Evolutionary conservation across 768 basidiomycete genomes (phyloP), one percentile per base, ranked within the genome.

Genomic region (Suillus hirtellus): DNA sequence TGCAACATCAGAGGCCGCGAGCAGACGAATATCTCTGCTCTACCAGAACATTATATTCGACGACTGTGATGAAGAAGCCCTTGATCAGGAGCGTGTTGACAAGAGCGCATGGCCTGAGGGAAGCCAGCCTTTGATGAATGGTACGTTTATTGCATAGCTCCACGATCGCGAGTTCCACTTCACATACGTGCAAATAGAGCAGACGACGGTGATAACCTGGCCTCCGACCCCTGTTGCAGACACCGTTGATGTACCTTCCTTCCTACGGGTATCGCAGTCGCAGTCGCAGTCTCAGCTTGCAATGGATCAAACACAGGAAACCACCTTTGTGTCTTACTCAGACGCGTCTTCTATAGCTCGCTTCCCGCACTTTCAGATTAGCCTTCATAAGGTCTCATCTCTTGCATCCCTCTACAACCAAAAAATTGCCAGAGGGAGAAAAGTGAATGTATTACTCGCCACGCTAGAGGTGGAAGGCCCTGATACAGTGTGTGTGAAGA

Each of bases 381-480:
- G 80, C 67, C 75, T 91, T 19, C 84, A 91, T 70, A 69, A 77
- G 0, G 72, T 93, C 21, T 82, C 84, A 0, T 75, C 85, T 2
- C 76, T 93, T 2, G 75, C 83, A 2, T 63, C 73, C 15, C 70
- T 82, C 70, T 34, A 69, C 79, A 40, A 2, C 10, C 24, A 40
- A 40, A 19, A 65, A 0, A 64, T 65, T 40, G 68, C 71, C 17
- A 63, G 69, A 61, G 79, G 82, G 40, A 74, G 71, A n/a, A 88
- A 87, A 68, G 79, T 87, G 24, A 82, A 79, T 47, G 63, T 89
- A 9, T 80, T 94, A 7, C 79, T 89, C 5, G 90, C 88, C 6
- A 82, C 84, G 9, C 77, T 93, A 63, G 92, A 93, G 72, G 82
- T 90, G 15, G 90, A 93, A 59, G 91, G 90, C 0, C 92, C 90